Evolutionary conservation across 306 rosid species (phyloP), one percentile per base, ranked within the genome.

Genomic region (Corylus americana): DNA sequence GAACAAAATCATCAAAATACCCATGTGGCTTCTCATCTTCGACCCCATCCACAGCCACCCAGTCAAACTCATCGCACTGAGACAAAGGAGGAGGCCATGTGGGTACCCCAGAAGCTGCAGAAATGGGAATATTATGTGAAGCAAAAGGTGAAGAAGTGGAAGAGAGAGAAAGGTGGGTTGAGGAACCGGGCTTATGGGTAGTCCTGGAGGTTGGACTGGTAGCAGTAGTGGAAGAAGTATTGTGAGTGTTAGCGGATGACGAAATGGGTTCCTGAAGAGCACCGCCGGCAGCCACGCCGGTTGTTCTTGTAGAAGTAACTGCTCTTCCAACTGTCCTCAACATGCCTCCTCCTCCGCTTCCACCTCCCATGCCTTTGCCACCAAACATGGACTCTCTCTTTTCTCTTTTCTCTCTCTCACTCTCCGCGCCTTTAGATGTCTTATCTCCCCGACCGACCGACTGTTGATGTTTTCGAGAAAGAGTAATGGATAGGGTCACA

Each of bases 311-410:
- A 10, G 51, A 0, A 14, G n/a, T 66, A 22, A 81, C 83, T 4
- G 81, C 83, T 78, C 91, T 81, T 1, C 91, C 78, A 11, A 79
- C 85, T 1, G 82, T 48, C 69, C 85, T 79, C 39, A 87, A 48
- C 78, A 83, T 17, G 29, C 82, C 72, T 69, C 90, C 88, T 49
- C 83, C 68, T 5, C 83, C 81, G 0, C 79, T 13, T n/a, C 86
- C 86, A 8, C 90, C 85, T 1, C 89, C 87, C 89, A 89, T 86
- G 78, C 84, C 75, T 75, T 70, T 85, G 14, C 92, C 89, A 22
- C 86, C 76, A 42, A 87, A 87, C 92, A 85, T 80, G 55, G 59
- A 69, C 45, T 31, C 35, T 2, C 45, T 44, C 1, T 10, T 11
- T 13, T 1, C 9, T 17, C 4, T 54, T 20, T 12, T 3, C 20